These are phyloP conservation scores for Russula emetica DNA, from an alignment of 768 basidiomycete species.

Conservation along the genomic window DNA sequence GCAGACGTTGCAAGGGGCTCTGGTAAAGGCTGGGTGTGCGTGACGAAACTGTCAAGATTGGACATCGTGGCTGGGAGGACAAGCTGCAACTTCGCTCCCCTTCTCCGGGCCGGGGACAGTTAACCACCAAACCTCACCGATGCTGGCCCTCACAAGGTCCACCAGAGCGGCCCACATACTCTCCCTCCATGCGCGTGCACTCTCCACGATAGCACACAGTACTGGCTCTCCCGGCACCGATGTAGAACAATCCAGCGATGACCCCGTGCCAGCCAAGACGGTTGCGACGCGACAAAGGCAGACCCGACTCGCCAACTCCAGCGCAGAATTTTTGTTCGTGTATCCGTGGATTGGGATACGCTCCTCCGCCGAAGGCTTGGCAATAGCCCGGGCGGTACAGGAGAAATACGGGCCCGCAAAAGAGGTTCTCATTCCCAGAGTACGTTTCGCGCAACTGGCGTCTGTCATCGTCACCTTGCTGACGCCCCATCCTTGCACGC, in stretches of 20 bases:
- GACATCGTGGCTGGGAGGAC: slow-evolving; percentile 27
- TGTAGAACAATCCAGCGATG: background rate
- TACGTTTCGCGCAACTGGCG: slow-evolving; percentile 5
- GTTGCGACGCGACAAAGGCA: background rate
- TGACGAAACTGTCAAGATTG: slow-evolving; percentile 53
- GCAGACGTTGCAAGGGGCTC: slow-evolving; percentile 55
- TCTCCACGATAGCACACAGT: slow-evolving; percentile 5
- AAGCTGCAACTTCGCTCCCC: background rate
- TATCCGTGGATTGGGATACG: slow-evolving; percentile 7
- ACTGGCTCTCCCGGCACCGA: background rate
- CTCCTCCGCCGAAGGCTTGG: slow-evolving; percentile 20
- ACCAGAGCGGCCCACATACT: background rate
- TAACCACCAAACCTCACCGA: background rate
- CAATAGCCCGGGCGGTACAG: slow-evolving; percentile 21
- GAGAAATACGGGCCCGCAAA: slow-evolving; percentile 20
- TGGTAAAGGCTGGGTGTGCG: slow-evolving; percentile 43
- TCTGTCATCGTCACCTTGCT: background rate
- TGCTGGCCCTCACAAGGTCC: slow-evolving; percentile 14
- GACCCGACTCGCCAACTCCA: background rate
- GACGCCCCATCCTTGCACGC: background rate
- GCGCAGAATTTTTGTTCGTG: slow-evolving; percentile 14
- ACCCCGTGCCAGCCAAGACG: background rate
- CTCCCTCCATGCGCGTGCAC: background rate
- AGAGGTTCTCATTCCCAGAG: slow-evolving; percentile 21
- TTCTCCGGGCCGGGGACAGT: background rate